Evolutionary conservation across 768 basidiomycete species (phyloP).

Genomic region (Amyloporia xantha): DNA sequence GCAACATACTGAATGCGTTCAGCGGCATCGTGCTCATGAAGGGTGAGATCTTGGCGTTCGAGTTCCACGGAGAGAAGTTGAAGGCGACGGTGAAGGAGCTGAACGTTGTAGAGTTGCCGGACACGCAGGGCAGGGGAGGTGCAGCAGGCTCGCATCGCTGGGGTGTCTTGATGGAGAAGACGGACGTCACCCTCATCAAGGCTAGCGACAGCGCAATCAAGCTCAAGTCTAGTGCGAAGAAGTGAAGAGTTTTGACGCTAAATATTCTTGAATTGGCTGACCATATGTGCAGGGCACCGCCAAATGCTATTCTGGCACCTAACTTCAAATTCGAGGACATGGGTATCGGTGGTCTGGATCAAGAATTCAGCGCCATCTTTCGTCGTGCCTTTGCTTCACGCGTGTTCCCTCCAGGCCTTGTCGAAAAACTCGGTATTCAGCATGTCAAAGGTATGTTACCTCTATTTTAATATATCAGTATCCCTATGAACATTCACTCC

Average conservation of each 20-base stretch:
- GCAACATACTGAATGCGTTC: conserved; percentile 70
- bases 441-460: conserved; percentile 83
- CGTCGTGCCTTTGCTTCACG: conserved; percentile 97
- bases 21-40: conserved; percentile 61
- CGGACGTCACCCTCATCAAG: conserved; percentile 88
- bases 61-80: conserved; percentile 81
- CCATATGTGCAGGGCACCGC: conserved; percentile 52
- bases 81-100: conserved; percentile 62
- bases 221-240: conserved; percentile 87
- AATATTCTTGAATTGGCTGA: neutral
- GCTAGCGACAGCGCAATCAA: conserved; percentile 76
- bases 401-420: conserved; percentile 95
- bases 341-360: conserved; percentile 97
- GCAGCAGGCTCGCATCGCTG: conserved; percentile 25
- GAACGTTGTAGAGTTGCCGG: conserved; percentile 51
- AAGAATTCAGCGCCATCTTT: conserved; percentile 94
- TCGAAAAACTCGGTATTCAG: conserved; percentile 96
- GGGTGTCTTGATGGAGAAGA: conserved; percentile 85
- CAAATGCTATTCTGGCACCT: conserved; percentile 92
- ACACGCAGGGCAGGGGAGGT: conserved; percentile 46
- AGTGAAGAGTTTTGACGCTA: conserved; percentile 38
- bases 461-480: no score
- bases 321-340: conserved; percentile 99
- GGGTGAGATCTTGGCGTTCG: conserved; percentile 72
- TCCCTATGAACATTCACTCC: neutral